Evolutionary conservation across 2,329 filamentous ascomycete species (phyloP).

Genomic region (Ophiostoma australiae): DNA sequence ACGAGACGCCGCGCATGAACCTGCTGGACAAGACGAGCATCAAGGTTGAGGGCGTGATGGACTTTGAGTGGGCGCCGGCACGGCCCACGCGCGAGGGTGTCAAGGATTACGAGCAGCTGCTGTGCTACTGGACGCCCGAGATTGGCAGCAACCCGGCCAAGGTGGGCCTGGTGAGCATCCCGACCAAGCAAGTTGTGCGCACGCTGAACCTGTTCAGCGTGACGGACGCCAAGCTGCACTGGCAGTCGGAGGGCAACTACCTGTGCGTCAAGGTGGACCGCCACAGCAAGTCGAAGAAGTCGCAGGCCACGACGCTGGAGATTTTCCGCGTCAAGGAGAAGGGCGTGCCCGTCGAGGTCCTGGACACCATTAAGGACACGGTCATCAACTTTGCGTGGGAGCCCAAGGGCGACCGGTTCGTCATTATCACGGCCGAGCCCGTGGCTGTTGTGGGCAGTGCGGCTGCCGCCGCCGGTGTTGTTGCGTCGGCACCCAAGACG

Average conservation of each 20-base stretch:
- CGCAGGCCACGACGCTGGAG: constrained; percentile 90
- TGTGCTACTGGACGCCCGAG: constrained; percentile 98
- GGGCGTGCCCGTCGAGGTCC: constrained; percentile 95
- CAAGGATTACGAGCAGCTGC: constrained; percentile 90
- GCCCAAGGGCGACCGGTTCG: constrained; percentile 94
- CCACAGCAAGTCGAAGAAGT: constrained; percentile 99
- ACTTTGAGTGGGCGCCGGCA: constrained; percentile 96
- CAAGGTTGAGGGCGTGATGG: constrained; percentile 94
- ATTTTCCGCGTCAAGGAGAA: constrained; percentile 98
- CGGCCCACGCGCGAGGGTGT: constrained; percentile 74
- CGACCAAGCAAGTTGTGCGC: constrained; percentile 88
- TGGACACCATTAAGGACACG: constrained; percentile 95
- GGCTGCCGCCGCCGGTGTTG: constrained; percentile 73
- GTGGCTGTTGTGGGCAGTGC: constrained; percentile 59
- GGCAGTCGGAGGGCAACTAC: constrained; percentile 92
- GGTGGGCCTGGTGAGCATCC: constrained; percentile 93
- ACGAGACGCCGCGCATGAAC: constrained; percentile 80
- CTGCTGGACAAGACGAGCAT: constrained; percentile 88
- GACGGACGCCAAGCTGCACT: constrained; percentile 94
- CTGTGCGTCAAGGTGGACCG: constrained; percentile 98
- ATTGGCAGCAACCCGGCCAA: constrained; percentile 97
- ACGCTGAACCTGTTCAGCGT: constrained; percentile 98
- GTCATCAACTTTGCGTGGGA: constrained; percentile 99
- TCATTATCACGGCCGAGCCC: constrained; percentile 91
- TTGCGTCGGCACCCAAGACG: constrained; percentile 87